phyloP scores from a whole-genome alignment of 768 basidiomycete genomes.

The Suillus ampliporus region DNA sequence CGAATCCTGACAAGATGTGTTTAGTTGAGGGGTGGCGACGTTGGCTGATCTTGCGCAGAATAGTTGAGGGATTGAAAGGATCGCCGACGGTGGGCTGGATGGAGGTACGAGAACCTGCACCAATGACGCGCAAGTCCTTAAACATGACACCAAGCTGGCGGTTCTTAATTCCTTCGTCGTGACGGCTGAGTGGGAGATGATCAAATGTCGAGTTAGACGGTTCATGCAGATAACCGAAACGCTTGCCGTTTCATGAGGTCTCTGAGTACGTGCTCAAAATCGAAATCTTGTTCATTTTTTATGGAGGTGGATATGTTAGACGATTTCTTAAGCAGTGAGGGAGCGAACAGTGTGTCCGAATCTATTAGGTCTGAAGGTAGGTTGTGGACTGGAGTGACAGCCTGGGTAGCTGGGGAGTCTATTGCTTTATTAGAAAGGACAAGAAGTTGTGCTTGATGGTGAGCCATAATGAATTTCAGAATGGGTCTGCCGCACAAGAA shows the following conservation, averaged over 20 bases:
- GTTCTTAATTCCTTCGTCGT: conserved; percentile 51
- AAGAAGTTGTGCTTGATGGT: neutral
- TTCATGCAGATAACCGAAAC: conserved; percentile 17
- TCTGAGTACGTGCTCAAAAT: conserved; percentile 33
- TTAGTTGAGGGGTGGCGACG: conserved; percentile 65
- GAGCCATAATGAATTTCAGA: neutral
- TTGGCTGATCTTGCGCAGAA: conserved; percentile 49
- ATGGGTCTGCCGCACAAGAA: neutral
- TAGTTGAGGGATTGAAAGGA: conserved; percentile 56
- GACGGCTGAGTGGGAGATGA: conserved; percentile 40
- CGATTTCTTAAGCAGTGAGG: neutral
- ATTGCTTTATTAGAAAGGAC: neutral
- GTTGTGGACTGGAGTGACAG: neutral
- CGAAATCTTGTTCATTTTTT: conserved; percentile 20
- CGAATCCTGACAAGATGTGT: conserved; percentile 57
- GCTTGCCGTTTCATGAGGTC: conserved; percentile 24
- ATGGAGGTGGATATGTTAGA: neutral
- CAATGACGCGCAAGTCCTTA: conserved; percentile 61
- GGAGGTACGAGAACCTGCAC: conserved; percentile 58
- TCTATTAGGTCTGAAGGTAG: neutral
- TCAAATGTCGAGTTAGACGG: neutral
- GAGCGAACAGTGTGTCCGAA: neutral
- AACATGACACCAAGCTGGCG: conserved; percentile 68
- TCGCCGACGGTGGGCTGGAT: conserved; percentile 68
- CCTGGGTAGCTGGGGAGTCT: neutral